Conservation (phyloP, 2,329 filamentous ascomycete species). For the Dothistroma pini region DNA sequence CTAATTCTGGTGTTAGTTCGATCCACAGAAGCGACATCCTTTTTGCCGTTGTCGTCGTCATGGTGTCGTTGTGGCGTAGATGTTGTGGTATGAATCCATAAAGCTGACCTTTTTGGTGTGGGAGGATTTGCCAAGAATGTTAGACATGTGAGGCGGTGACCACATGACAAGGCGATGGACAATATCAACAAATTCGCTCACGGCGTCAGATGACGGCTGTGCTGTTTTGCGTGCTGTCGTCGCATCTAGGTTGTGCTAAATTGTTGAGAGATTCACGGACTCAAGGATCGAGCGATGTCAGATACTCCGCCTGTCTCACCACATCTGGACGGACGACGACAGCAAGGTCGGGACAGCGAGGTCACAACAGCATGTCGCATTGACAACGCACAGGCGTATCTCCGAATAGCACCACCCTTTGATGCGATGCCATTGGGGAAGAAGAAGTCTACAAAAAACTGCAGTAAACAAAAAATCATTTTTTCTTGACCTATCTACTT, state of each 20-base stretch:
- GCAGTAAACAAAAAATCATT: not conserved
- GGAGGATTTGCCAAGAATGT: not conserved
- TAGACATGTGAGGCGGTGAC: not conserved
- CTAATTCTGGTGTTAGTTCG: not conserved
- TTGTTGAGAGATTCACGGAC: too few species aligned
- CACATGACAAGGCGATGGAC: not conserved
- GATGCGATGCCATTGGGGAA: too few species aligned
- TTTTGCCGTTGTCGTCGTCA: not conserved
- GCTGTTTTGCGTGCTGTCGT: not conserved
- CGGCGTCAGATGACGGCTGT: not conserved
- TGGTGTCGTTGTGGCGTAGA: not conserved
- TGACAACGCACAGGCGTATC: too few species aligned
- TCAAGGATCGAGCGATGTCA: too few species aligned
- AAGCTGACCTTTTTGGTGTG: not conserved
- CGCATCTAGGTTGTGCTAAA: too few species aligned
- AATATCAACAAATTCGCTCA: not conserved
- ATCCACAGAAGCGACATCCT: conserved; percentile 5
- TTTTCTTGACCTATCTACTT: not conserved
- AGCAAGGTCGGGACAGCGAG: too few species aligned
- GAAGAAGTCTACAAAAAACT: too few species aligned
- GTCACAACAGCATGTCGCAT: too few species aligned
- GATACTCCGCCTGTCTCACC: too few species aligned
- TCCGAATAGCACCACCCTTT: too few species aligned
- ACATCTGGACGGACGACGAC: too few species aligned
- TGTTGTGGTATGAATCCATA: not conserved